Base-by-base conservation (phyloP, 441 rosid genomes). In the Geranium incanum region DNA sequence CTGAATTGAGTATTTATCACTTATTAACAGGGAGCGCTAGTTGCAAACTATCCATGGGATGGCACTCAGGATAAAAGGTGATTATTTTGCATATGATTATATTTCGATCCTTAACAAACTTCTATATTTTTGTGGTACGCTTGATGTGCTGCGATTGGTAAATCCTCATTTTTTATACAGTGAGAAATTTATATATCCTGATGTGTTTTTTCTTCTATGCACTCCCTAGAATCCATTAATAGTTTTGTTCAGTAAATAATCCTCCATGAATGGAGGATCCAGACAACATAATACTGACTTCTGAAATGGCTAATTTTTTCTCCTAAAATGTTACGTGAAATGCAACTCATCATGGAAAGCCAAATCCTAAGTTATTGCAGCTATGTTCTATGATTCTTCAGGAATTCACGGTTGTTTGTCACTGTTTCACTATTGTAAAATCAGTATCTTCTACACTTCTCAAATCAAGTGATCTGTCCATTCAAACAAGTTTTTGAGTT, bases 1-100 rank as follows among this genome's bases (percentile, higher is more conserved):
- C 39, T 33, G 52, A 75, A 62, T 19, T 6, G 69, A 67, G 38
- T 71, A 12, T 28, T 66, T 66, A 41, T 68, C 71, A 77, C 66
- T 72, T 74, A 21, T 79, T 70, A 68, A 66, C 87, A 94, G 99
- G 99, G 99, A 75, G 97, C 99, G 19, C 89, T 94, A 63, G 97
- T 94, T 59, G 99, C 97, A 79, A 94, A 94, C 81, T 89, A 90
- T 83, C 99, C 99, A 33, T 94, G 99, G 99, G 99, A 94, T 84
- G 97, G 95, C 67, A 90, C 94, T 1, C 80, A 71, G 78, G 89
- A 94, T 79, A 83, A 70, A 81, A 82, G 95, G 99, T 94, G 81
- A 67, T 72, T 33, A 60, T 64, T 38, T 52, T 60, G 50, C 23
- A 7, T 65, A 60, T 19, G 70, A 45, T 23, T 45, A 28, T 74